Evolutionary conservation across 768 basidiomycete species (phyloP).

Genomic region (Mycena rebaudengoi): DNA sequence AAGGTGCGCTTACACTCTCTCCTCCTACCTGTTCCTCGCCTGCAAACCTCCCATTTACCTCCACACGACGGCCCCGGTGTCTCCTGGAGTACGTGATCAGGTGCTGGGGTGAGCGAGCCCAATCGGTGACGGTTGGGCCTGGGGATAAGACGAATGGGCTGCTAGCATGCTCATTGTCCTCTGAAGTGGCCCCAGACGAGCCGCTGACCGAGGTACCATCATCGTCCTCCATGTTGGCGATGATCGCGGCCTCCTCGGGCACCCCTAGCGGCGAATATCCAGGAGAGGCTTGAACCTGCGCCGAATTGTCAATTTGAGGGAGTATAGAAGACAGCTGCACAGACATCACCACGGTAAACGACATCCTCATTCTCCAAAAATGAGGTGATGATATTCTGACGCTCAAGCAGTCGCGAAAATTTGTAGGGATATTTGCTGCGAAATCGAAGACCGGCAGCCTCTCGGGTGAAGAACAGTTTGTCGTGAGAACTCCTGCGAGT

Average conservation of each 20-base stretch:
- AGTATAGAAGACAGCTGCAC: neutral
- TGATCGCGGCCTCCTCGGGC: no score
- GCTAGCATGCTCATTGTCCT: no score
- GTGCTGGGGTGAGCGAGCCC: neutral
- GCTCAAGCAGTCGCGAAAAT: neutral
- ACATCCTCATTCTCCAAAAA: neutral
- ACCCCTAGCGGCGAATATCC: no score
- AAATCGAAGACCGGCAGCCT: neutral
- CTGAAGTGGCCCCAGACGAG: no score
- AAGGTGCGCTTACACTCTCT: neutral
- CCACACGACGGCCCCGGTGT: neutral
- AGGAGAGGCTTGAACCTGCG: no score
- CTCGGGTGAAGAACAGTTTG: neutral
- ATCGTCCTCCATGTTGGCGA: no score
- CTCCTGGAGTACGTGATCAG: neutral
- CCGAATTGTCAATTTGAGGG: neutral
- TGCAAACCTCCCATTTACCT: neutral
- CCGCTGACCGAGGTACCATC: no score
- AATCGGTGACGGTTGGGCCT: neutral
- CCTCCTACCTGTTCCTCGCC: neutral
- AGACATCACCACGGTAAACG: neutral
- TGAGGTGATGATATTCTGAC: neutral
- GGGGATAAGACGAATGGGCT: no score
- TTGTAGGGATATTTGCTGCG: neutral
- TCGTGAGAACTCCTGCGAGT: neutral